Base-by-base conservation (phyloP, 1,139 yeast genomes). In the Geotrichum aggregatum region DNA sequence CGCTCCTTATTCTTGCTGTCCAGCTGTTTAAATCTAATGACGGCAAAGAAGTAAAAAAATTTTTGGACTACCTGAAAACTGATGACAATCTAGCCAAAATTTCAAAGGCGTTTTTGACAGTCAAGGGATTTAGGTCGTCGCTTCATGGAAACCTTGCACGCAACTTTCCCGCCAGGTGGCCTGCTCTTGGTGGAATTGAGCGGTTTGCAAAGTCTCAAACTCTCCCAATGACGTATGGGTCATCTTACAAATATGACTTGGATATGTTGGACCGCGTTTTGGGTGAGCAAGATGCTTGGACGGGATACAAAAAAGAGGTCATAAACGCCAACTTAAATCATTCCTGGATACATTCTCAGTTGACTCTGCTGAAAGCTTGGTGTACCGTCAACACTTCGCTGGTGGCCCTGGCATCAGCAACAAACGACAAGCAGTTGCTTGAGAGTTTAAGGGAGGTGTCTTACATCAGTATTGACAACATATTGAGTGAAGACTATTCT, bases 331-430 rank as follows among this genome's bases (percentile, higher is more conserved):
- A 89, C 57, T 69, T 82, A 43, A 83, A 84, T 59, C 65, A 82
- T 44, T 89, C 87, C 56, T 77, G 75, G 63, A 74, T 83, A 19
- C 77, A 81, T 49, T 78, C 92, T 0, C 96, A 88, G 63, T 73
- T 83, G 21, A 72, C 79, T 2, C 78, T 85, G 26, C 83, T 87
- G 2, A 83, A 83, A 62, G 79, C 95, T 0, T 82, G 86, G 77
- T 91, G 94, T 49, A 89, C 92, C 1, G 71, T 89, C 14, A 58
- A 86, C 30, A 83, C 94, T 0, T 80, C 94, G 0, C 78, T 78
- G 58, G 77, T 83, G 60, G 72, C 61, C n/a, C 49, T 59, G 76
- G 52, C 75, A 66, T 56, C 64, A 68, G 34, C 71, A 69, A 18
- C 60, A 63, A 14, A 63, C 59, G 42, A 61, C 16, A 61, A 3